phyloP scores from a whole-genome alignment of 129 eudicot genomes.

The Rutidosis leptorrhynchoides region DNA sequence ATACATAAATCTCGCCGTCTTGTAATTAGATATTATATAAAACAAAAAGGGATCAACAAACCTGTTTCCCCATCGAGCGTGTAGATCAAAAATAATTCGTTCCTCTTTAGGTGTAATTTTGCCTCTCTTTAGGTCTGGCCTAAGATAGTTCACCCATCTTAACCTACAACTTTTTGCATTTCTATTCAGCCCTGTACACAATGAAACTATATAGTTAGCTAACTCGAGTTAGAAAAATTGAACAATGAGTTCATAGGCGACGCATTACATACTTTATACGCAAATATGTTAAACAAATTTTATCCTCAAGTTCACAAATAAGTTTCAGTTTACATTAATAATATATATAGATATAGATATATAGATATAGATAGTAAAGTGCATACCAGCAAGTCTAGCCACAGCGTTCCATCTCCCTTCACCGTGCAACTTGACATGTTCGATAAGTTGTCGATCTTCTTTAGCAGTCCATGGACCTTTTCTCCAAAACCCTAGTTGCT shows the following conservation, averaged over 20 bases:
- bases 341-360: neutral
- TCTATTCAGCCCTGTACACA: conserved; percentile 62
- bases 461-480: conserved; percentile 96
- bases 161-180: conserved; percentile 91
- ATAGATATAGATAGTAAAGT: neutral
- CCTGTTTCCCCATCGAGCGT: conserved; percentile 95
- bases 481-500: conserved; percentile 54
- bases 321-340: too few relatives aligned
- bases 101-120: conserved; percentile 86
- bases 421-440: conserved; percentile 79
- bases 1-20: neutral
- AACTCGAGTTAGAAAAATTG: neutral
- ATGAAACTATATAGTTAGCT: too few relatives aligned
- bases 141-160: conserved; percentile 91
- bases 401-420: conserved; percentile 98
- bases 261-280: too few relatives aligned
- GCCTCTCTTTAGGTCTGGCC: conserved; percentile 91
- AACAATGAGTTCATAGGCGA: too few relatives aligned
- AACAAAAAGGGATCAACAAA: conserved; percentile 11
- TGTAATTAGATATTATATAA: neutral
- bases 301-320: too few relatives aligned
- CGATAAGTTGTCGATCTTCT: conserved; percentile 73
- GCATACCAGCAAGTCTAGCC: conserved; percentile 63
- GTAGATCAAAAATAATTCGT: conserved; percentile 59
- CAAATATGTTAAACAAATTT: neutral